Conservation (phyloP, 257 asterid species). For the Solanum arcanum region DNA sequence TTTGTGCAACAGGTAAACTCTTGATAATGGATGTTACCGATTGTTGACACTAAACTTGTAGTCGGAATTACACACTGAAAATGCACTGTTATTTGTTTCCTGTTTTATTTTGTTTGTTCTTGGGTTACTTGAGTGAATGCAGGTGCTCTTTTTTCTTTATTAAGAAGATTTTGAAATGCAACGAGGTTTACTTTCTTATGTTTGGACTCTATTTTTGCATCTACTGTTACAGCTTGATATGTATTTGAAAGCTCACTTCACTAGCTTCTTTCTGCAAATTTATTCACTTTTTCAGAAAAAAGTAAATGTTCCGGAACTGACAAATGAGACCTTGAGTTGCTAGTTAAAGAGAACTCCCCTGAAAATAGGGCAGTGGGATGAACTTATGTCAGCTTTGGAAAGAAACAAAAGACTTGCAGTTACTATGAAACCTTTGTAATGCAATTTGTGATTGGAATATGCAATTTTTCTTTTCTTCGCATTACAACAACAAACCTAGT, state of each 20-base stretch:
- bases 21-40: not conserved
- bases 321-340: too few species aligned
- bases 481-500: not conserved
- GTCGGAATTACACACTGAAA: not conserved
- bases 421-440: not conserved
- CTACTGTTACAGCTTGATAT: not conserved
- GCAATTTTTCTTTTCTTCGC: not conserved
- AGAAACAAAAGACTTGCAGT: too few species aligned
- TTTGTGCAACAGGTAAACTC: constrained; percentile 80
- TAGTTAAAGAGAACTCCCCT: too few species aligned
- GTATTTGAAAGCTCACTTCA: too few species aligned
- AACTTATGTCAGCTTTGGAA: too few species aligned
- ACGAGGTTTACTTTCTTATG: not conserved
- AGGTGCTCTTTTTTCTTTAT: not conserved
- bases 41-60: not conserved
- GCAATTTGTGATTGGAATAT: not conserved
- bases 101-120: not conserved
- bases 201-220: not conserved
- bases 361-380: too few species aligned
- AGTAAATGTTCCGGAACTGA: too few species aligned
- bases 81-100: not conserved
- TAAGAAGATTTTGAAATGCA: not conserved
- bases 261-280: too few species aligned
- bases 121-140: not conserved
- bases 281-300: too few species aligned